Conservation (phyloP, 257 asterid genomes). For the Solanum tarijense region DNA sequence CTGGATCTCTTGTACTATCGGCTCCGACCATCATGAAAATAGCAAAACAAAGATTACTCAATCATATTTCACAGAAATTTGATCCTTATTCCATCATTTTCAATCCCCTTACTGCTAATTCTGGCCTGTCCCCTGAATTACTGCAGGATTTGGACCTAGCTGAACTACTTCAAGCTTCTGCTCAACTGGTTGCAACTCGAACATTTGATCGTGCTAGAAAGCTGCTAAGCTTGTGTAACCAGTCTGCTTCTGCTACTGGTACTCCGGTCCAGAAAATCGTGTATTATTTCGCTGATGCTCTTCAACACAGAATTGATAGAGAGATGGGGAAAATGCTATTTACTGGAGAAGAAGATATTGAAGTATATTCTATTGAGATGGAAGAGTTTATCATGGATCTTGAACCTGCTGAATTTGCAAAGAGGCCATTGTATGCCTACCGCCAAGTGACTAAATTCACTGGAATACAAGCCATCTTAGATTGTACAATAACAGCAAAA, state of each 20-base stretch:
- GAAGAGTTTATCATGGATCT: conserved; percentile 5
- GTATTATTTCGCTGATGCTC: conserved; percentile 19
- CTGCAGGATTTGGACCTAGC: conserved; percentile 14
- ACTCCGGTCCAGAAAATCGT: conserved; percentile 18
- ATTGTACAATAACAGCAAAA: conserved; percentile 18
- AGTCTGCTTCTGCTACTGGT: conserved; percentile 10
- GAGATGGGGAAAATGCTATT: not conserved
- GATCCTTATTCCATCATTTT: not conserved
- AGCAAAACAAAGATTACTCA: not conserved
- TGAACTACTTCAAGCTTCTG: conserved; percentile 15
- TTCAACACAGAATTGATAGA: conserved; percentile 17
- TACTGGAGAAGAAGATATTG: conserved; percentile 9
- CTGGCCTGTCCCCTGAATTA: not conserved
- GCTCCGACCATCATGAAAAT: not conserved
- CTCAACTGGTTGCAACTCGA: conserved; percentile 9
- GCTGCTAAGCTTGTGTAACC: conserved; percentile 8
- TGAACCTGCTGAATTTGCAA: conserved; percentile 1
- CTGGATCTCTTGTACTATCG: not conserved
- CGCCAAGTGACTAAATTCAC: conserved; percentile 17
- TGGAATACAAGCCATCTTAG: conserved; percentile 30
- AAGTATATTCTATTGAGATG: conserved; percentile 1
- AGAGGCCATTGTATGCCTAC: conserved; percentile 9
- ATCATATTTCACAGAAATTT: not conserved
- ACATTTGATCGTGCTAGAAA: conserved; percentile 22
- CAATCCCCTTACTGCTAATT: not conserved